phyloP scores from a whole-genome alignment of 805 yeast genomes.

The Sungouiozyma intestinalis region DNA sequence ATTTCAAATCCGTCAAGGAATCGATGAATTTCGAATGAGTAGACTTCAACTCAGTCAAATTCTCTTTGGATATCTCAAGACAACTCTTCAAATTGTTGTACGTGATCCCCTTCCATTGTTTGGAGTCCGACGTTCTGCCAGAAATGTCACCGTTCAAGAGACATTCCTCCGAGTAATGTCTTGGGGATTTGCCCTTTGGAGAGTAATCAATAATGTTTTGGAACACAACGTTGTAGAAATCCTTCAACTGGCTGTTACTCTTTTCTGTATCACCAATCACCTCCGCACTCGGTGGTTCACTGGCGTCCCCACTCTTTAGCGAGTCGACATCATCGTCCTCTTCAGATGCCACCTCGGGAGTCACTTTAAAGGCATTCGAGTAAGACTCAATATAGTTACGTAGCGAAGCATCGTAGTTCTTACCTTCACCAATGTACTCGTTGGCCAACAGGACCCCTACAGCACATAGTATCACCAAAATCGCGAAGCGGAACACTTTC shows the following conservation, averaged over 20 bases:
- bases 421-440: not conserved
- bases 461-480: not conserved
- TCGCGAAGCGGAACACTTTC: not conserved
- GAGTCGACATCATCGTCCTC: not conserved
- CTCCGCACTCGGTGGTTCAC: not conserved
- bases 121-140: slow-evolving; percentile 13
- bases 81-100: slow-evolving; percentile 16
- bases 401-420: not conserved
- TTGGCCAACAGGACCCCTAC: not conserved
- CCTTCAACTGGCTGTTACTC: slow-evolving; percentile 4
- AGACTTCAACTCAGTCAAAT: slow-evolving; percentile 8
- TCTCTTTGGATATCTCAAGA: slow-evolving; percentile 14
- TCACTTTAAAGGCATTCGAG: not conserved
- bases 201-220: slow-evolving; percentile 15
- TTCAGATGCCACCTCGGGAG: not conserved
- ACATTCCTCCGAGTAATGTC: slow-evolving; percentile 11
- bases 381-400: not conserved
- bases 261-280: not conserved
- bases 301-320: no score
- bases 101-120: slow-evolving; percentile 15
- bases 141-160: slow-evolving; percentile 17
- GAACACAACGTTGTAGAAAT: slow-evolving; percentile 21
- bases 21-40: slow-evolving; percentile 15
- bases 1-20: slow-evolving; percentile 6
- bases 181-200: slow-evolving; percentile 17